These are phyloP conservation scores for Micractinium conductrix DNA, from an alignment of 139 green algal species.

Conservation along the genomic window DNA sequence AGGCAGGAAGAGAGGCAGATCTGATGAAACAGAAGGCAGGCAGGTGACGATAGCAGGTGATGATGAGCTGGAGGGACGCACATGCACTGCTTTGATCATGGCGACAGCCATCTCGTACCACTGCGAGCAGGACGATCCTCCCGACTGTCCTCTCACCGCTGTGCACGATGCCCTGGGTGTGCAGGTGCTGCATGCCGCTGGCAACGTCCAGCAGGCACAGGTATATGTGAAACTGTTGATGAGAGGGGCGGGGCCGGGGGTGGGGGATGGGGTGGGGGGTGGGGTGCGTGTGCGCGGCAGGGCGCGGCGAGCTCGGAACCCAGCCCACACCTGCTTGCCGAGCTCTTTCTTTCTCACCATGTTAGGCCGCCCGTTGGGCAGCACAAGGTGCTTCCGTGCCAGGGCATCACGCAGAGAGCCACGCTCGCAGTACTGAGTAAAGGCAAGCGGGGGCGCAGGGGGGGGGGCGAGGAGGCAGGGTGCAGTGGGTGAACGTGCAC, in stretches of 20 bases:
- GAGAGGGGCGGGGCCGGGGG: too few relatives aligned
- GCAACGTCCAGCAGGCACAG: slow-evolving; percentile 55
- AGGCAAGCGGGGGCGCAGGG: background rate
- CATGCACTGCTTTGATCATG: too few relatives aligned
- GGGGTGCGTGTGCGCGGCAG: background rate
- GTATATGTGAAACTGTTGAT: slow-evolving; percentile 30
- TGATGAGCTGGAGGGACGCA: too few relatives aligned
- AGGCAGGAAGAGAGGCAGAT: too few relatives aligned
- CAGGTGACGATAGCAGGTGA: too few relatives aligned
- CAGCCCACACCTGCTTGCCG: background rate
- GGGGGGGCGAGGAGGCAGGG: too few relatives aligned
- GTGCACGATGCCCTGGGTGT: slow-evolving; percentile 52
- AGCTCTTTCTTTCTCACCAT: too few relatives aligned
- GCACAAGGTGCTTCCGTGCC: slow-evolving; percentile 1
- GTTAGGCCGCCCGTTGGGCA: slow-evolving; percentile 18
- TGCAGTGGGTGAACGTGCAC: too few relatives aligned
- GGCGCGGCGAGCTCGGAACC: background rate
- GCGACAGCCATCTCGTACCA: too few relatives aligned
- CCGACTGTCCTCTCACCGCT: slow-evolving; percentile 20
- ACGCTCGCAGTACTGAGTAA: slow-evolving; percentile 36
- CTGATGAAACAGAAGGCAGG: too few relatives aligned
- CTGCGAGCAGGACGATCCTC: too few relatives aligned
- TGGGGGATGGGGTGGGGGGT: background rate
- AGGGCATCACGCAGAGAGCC: slow-evolving; percentile 31
- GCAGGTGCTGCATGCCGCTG: slow-evolving; percentile 58